Percentiles rank a stretch among this genome's conserved stretches.
Conservation (phyloP, 768 basidiomycete genomes). For the Kwoniella dendrophila region DNA sequence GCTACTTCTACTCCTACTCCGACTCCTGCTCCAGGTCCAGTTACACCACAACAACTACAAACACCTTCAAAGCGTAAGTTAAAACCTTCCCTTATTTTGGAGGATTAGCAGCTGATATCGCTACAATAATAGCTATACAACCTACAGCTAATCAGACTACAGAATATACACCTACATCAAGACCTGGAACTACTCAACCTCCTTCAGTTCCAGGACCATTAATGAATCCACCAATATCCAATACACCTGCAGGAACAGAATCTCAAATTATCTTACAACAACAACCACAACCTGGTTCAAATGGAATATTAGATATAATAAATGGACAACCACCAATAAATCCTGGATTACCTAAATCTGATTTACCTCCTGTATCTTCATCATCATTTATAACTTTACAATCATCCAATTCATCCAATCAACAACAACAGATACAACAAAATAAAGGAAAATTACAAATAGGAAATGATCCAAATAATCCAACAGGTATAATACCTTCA, state of each 20-base stretch:
- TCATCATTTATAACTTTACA: constrained; percentile 60
- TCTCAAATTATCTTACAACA: constrained; percentile 30
- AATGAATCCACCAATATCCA: constrained; percentile 34
- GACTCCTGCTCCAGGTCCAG: not conserved
- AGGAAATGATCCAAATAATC: constrained; percentile 70
- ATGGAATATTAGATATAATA: not conserved
- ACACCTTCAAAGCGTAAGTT: constrained; percentile 11
- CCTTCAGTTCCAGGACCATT: constrained; percentile 13
- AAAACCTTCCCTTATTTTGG: not conserved
- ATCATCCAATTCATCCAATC: too few relatives aligned
- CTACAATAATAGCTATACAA: constrained; percentile 14
- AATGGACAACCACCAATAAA: constrained; percentile 18
- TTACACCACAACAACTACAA: not conserved
- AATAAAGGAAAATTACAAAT: too few relatives aligned
- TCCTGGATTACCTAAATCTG: constrained; percentile 37
- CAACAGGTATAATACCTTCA: constrained; percentile 67
- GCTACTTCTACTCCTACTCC: constrained; percentile 21
- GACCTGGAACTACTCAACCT: constrained; percentile 29
- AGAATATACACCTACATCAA: constrained; percentile 50
- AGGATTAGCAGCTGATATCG: not conserved
- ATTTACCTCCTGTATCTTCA: constrained; percentile 50
- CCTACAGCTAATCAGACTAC: constrained; percentile 43
- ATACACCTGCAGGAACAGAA: constrained; percentile 30
- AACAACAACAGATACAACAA: too few relatives aligned
- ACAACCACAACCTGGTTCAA: constrained; percentile 26